These are phyloP conservation scores for Acanthamoeba lenticulata DNA, from an alignment of 208 protist species.

Conservation along the genomic window DNA sequence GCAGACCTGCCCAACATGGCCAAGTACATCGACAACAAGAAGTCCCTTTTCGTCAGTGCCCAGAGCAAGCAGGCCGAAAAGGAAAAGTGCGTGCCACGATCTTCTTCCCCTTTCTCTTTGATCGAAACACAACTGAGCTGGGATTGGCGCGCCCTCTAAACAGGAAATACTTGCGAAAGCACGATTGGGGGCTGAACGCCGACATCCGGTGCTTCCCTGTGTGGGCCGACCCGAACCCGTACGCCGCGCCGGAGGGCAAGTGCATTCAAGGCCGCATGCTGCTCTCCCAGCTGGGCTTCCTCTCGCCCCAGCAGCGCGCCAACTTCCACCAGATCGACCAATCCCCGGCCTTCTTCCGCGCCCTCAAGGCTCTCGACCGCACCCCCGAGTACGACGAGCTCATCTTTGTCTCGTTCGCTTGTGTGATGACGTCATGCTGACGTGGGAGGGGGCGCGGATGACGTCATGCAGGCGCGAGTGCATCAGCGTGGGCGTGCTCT, in stretches of 20 bases:
- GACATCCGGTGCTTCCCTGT: slow-evolving; percentile 10
- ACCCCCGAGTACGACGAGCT: neutral
- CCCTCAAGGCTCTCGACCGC: slow-evolving; percentile 20
- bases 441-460: neutral
- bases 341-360: neutral
- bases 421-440: neutral
- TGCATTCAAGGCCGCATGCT: slow-evolving; percentile 23
- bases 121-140: neutral
- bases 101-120: neutral
- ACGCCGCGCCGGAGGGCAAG: neutral
- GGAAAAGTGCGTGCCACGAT: neutral
- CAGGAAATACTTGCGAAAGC: neutral
- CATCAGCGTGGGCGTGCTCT: slow-evolving; percentile 15
- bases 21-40: neutral
- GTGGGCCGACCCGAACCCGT: slow-evolving; percentile 4
- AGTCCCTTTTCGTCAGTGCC: neutral
- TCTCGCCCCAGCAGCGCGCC: neutral
- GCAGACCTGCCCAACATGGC: slow-evolving; percentile 25
- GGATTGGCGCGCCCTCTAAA: no score
- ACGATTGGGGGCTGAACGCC: neutral
- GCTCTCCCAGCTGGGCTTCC: slow-evolving; percentile 31
- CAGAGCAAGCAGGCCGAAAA: slow-evolving; percentile 12
- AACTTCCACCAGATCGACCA: slow-evolving; percentile 46
- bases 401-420: neutral
- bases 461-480: slow-evolving; percentile 14